Percentiles rank a stretch among this genome's conserved stretches.
Evolutionary conservation across 2,329 filamentous ascomycete species (phyloP).

Genomic region (Alternaria sp.): DNA sequence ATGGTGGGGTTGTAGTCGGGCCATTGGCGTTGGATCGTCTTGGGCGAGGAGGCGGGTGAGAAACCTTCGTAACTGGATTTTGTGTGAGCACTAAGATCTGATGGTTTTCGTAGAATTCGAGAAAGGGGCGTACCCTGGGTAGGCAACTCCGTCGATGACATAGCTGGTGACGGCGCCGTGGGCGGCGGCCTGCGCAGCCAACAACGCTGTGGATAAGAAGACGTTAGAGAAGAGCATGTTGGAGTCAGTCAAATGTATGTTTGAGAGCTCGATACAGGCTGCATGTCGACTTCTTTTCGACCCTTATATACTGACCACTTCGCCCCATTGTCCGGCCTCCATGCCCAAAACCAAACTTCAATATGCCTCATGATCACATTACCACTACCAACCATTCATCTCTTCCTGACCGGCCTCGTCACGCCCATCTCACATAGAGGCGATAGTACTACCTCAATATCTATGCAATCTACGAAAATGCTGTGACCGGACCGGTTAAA

Average conservation of each 20-base stretch:
- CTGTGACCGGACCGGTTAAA: conserved; percentile 33
- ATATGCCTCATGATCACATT: conserved; percentile 27
- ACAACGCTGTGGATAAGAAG: conserved; percentile 45
- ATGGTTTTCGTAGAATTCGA: conserved; percentile 10
- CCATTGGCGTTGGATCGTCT: conserved; percentile 67
- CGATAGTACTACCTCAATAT: conserved; percentile 37
- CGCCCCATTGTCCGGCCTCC: background rate
- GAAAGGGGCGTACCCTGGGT: conserved; percentile 37
- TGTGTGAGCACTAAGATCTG: conserved; percentile 44
- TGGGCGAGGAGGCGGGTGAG: conserved; percentile 58
- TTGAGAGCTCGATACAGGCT: background rate
- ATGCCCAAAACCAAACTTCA: background rate
- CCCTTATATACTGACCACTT: conserved; percentile 28
- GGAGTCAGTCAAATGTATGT: conserved; percentile 15
- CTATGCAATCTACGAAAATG: conserved; percentile 31
- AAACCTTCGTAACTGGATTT: conserved; percentile 62
- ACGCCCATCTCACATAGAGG: conserved; percentile 30
- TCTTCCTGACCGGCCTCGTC: conserved; percentile 15
- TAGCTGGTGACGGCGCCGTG: conserved; percentile 51
- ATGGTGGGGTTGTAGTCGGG: conserved; percentile 65
- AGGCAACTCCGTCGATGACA: conserved; percentile 45
- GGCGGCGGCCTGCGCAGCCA: conserved; percentile 43
- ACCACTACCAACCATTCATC: conserved; percentile 10
- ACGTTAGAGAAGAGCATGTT: conserved; percentile 52
- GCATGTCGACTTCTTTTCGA: conserved; percentile 3